Evolutionary conservation across 176 grass and related monocot genomes (phyloP).

Genomic region (Aechmea fasciata): DNA sequence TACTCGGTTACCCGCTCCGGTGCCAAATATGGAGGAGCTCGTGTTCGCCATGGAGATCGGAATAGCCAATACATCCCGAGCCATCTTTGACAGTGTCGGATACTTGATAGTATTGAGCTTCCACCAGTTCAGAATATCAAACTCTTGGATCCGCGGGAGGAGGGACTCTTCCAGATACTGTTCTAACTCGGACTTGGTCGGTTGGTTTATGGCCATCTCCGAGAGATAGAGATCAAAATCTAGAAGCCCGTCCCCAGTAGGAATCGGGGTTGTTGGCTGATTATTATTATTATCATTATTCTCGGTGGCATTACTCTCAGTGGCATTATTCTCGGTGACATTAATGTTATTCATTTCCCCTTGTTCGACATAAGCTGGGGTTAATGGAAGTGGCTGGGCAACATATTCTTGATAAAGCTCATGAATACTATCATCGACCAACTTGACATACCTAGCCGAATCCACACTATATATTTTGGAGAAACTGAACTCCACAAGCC

Average conservation of each 20-base stretch:
- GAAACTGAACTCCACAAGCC: slow-evolving; percentile 38
- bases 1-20: slow-evolving; percentile 19
- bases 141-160: slow-evolving; percentile 19
- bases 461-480: slow-evolving; percentile 37
- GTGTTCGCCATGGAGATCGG: slow-evolving; percentile 20
- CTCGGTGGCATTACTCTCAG: slow-evolving; percentile 10
- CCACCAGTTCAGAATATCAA: slow-evolving; percentile 45
- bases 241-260: slow-evolving; percentile 9
- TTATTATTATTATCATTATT: slow-evolving; percentile 5
- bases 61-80: slow-evolving; percentile 32
- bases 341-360: background rate
- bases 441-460: slow-evolving; percentile 26
- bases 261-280: slow-evolving; percentile 13
- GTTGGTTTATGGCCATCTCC: slow-evolving; percentile 13
- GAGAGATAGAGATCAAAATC: slow-evolving; percentile 37
- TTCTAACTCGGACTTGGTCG: slow-evolving; percentile 35
- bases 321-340: slow-evolving; percentile 1
- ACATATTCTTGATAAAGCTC: slow-evolving; percentile 39
- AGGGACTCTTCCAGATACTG: slow-evolving; percentile 44
- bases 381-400: slow-evolving; percentile 16
- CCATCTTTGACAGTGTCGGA: slow-evolving; percentile 40
- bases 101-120: slow-evolving; percentile 30
- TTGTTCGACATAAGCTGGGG: slow-evolving; percentile 16
- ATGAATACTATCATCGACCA: slow-evolving; percentile 27
- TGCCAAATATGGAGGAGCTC: slow-evolving; percentile 22